These are phyloP conservation scores for Sugiyamaella smithiae DNA, from an alignment of 805 yeast genomes.

Conservation along the genomic window DNA sequence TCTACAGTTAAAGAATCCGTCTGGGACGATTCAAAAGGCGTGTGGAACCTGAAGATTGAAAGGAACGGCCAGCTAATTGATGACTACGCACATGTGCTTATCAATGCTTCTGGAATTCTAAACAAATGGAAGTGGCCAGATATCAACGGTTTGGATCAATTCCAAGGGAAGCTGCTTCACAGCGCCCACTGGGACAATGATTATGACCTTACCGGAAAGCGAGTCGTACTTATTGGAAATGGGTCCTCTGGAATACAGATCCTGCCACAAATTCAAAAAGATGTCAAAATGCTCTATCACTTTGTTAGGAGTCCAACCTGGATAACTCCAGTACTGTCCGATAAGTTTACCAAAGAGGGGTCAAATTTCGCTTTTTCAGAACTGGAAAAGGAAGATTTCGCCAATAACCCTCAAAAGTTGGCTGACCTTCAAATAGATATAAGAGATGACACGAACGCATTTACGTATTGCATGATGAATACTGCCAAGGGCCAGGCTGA, in stretches of 20 bases:
- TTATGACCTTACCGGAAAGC: slow-evolving; percentile 27
- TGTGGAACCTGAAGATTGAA: slow-evolving; percentile 16
- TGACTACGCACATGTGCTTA: slow-evolving; percentile 27
- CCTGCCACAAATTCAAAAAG: slow-evolving; percentile 27
- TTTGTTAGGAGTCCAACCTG: slow-evolving; percentile 25
- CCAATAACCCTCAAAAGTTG: slow-evolving; percentile 2
- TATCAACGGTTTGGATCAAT: slow-evolving; percentile 30
- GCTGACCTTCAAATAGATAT: not conserved
- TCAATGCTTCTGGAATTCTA: slow-evolving; percentile 29
- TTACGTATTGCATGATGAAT: slow-evolving; percentile 11
- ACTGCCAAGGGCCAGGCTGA: slow-evolving; percentile 8
- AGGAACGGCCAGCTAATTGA: slow-evolving; percentile 15
- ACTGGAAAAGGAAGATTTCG: slow-evolving; percentile 17
- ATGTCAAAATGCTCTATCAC: slow-evolving; percentile 25
- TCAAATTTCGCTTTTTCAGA: slow-evolving; percentile 16
- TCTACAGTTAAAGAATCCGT: slow-evolving; percentile 23
- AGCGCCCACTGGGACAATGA: slow-evolving; percentile 35
- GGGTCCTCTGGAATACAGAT: slow-evolving; percentile 38
- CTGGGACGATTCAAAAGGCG: slow-evolving; percentile 23
- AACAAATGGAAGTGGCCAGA: slow-evolving; percentile 31
- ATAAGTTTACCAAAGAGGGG: slow-evolving; percentile 1
- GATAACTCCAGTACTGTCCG: slow-evolving; percentile 10
- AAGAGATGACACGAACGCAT: slow-evolving; percentile 6
- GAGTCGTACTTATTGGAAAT: slow-evolving; percentile 35
- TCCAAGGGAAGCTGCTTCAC: slow-evolving; percentile 33